A percentile compares a stretch with the other conserved stretches of the same genome.
Evolutionary conservation across 1,139 yeast species (phyloP).

Genomic region (Suhomyces ambrosiae): DNA sequence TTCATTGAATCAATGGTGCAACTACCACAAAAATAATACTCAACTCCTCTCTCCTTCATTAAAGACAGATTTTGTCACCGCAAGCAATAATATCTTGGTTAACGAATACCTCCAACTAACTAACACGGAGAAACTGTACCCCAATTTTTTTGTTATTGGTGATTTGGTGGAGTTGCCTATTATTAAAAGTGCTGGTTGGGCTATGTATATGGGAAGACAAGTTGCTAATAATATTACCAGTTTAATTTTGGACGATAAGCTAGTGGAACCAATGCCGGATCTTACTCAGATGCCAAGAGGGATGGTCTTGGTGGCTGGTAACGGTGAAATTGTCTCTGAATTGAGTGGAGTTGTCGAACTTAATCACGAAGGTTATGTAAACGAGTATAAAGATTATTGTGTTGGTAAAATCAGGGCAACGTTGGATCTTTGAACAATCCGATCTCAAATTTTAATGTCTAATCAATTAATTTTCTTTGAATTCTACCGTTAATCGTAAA

Average conservation of each 20-base stretch:
- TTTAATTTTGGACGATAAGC: constrained; percentile 29
- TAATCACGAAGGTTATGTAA: constrained; percentile 39
- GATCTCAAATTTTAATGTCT: too few species aligned
- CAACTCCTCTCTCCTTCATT: constrained; percentile 24
- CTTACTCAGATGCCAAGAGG: constrained; percentile 39
- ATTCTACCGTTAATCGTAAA: too few species aligned
- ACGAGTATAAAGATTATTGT: constrained; percentile 44
- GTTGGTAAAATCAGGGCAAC: constrained; percentile 30
- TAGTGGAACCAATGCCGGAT: constrained; percentile 42
- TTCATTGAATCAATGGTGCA: constrained; percentile 48
- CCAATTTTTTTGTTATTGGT: constrained; percentile 41
- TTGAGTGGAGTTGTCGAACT: constrained; percentile 38
- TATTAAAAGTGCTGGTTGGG: constrained; percentile 53
- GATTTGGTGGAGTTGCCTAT: constrained; percentile 45
- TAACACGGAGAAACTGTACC: constrained; percentile 15
- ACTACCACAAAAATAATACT: constrained; percentile 43
- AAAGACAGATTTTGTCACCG: constrained; percentile 26
- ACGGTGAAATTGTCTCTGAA: constrained; percentile 44
- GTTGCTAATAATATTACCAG: constrained; percentile 43
- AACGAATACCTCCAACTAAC: constrained; percentile 42
- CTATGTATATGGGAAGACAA: constrained; percentile 46
- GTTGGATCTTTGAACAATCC: constrained; percentile 18
- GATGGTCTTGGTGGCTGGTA: constrained; percentile 48
- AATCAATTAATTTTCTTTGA: too few species aligned
- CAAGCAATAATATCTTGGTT: constrained; percentile 31